These are phyloP conservation scores for Sequoiadendron giganteum DNA, from an alignment of 75 land plant genomes.

Conservation along the genomic window DNA sequence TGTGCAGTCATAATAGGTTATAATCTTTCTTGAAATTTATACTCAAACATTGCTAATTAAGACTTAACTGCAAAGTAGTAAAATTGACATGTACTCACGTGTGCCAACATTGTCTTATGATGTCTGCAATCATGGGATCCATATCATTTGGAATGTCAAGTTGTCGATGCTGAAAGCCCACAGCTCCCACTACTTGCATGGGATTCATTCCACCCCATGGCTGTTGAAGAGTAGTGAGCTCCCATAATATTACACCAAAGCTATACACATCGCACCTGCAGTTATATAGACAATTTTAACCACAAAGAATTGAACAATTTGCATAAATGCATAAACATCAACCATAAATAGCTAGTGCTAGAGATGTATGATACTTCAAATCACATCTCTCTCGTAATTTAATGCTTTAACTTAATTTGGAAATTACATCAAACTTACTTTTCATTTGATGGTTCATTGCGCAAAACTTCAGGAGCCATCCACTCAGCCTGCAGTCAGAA, in stretches of 20 bases:
- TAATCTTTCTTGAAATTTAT: background rate
- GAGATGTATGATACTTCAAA: background rate
- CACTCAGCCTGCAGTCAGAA: conserved; percentile 77
- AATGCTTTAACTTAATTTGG: background rate
- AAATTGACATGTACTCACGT: conserved; percentile 43
- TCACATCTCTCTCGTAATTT: background rate
- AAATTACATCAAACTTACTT: conserved; percentile 47
- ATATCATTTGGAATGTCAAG: conserved; percentile 79
- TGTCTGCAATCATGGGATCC: conserved; percentile 71
- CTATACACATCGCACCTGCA: conserved; percentile 88
- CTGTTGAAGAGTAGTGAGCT: conserved; percentile 76
- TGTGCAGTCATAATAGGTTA: background rate
- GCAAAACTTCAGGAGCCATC: conserved; percentile 96
- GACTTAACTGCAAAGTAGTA: background rate
- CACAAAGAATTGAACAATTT: conserved; percentile 9
- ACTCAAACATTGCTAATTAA: conserved; percentile 6
- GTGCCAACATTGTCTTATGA: conserved; percentile 74
- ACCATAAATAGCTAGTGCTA: background rate
- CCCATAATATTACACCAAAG: conserved; percentile 92
- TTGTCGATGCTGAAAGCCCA: conserved; percentile 87
- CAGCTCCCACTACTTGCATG: conserved; percentile 97
- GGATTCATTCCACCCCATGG: conserved; percentile 96
- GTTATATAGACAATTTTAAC: conserved; percentile 1
- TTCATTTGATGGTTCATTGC: conserved; percentile 95
- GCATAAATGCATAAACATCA: background rate